Evolutionary conservation across 495 filamentous ascomycete genomes (phyloP).

Genomic region (Articulospora tetracladia): DNA sequence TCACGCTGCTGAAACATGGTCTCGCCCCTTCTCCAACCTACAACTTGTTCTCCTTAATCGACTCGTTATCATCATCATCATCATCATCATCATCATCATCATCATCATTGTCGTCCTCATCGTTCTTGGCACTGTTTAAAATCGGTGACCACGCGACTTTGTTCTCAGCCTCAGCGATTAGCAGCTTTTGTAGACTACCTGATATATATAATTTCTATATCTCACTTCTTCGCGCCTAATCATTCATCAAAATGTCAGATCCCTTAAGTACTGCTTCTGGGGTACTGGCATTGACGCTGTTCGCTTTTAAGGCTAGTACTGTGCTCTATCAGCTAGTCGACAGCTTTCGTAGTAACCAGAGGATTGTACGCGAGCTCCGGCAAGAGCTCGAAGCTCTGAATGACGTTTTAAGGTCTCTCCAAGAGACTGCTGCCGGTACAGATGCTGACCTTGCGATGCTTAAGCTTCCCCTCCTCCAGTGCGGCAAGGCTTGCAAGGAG

Average conservation of each 20-base stretch:
- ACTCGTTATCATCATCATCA: too few species aligned
- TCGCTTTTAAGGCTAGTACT: conserved; percentile 40
- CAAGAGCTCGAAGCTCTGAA: conserved; percentile 37
- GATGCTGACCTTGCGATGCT: conserved; percentile 21
- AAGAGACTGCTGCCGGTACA: conserved; percentile 21
- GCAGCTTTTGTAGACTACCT: too few species aligned
- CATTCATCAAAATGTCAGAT: conserved; percentile 24
- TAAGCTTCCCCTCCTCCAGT: conserved; percentile 28
- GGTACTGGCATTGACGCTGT: conserved; percentile 17
- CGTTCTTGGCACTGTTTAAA: too few species aligned
- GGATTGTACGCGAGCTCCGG: conserved; percentile 36
- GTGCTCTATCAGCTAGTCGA: conserved; percentile 34
- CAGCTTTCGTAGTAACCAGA: conserved; percentile 37
- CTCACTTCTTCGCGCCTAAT: too few species aligned
- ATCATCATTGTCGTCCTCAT: too few species aligned
- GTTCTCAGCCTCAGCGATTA: too few species aligned
- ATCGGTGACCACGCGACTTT: too few species aligned
- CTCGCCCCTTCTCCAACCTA: too few species aligned
- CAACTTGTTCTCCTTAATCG: too few species aligned
- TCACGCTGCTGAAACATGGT: too few species aligned
- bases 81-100: too few species aligned
- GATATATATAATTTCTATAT: too few species aligned
- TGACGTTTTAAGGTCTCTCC: conserved; percentile 33
- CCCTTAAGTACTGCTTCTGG: conserved; percentile 20
- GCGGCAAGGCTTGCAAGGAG: conserved; percentile 30